Conservation (phyloP, 192 early-diverging fungal genomes). For the Geranomyces michiganensis region DNA sequence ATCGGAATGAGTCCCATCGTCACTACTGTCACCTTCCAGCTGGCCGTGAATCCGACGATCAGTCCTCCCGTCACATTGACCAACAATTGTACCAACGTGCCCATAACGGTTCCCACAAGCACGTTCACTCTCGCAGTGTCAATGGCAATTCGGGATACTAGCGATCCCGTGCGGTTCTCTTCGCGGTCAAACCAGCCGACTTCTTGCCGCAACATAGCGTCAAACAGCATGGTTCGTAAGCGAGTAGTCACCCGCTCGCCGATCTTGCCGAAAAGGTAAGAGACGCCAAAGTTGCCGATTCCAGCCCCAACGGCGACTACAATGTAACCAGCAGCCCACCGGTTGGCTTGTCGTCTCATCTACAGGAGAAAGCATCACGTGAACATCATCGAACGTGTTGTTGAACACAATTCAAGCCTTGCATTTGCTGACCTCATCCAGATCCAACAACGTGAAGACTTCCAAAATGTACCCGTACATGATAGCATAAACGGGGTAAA, state of each 20-base stretch:
- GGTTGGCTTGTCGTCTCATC: constrained; percentile 39
- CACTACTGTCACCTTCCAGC: constrained; percentile 80
- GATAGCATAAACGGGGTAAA: constrained; percentile 27
- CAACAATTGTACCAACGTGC: constrained; percentile 52
- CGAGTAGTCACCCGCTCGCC: constrained; percentile 37
- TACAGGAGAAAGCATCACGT: too few relatives aligned
- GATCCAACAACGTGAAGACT: constrained; percentile 42
- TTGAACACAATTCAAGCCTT: too few relatives aligned
- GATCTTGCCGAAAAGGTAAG: constrained; percentile 49
- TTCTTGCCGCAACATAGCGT: constrained; percentile 51
- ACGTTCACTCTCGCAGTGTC: constrained; percentile 66
- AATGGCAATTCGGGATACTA: constrained; percentile 76
- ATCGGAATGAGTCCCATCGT: constrained; percentile 69
- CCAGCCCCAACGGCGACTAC: constrained; percentile 63
- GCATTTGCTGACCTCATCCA: constrained; percentile 38
- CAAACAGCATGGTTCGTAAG: constrained; percentile 44
- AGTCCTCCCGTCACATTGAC: constrained; percentile 50
- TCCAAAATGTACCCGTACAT: constrained; percentile 21
- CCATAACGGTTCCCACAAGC: constrained; percentile 58
- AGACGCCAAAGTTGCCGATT: constrained; percentile 52
- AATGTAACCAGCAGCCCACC: constrained; percentile 61
- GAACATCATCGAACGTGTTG: too few relatives aligned
- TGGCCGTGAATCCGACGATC: constrained; percentile 66
- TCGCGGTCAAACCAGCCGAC: constrained; percentile 60
- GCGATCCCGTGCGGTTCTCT: constrained; percentile 67